Percentiles rank a stretch among this genome's conserved stretches.
Conservation (phyloP, 768 basidiomycete species). For the Megacollybia marginata region DNA sequence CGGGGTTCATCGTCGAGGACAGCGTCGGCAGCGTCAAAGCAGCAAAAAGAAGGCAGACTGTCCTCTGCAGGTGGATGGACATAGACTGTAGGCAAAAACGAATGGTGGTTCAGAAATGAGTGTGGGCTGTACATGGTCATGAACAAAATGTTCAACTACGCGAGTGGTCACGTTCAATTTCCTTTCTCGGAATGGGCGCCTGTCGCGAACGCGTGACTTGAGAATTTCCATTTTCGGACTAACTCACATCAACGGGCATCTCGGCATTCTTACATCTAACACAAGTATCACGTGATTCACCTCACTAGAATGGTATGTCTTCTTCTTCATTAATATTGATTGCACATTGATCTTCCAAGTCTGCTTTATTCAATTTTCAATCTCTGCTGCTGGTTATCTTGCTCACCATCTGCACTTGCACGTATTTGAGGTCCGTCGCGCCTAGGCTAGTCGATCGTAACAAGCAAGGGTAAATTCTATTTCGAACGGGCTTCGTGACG, state of each 20-base stretch:
- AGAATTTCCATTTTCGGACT: no score
- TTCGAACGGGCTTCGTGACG: constrained; percentile 1
- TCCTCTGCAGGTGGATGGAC: constrained; percentile 57
- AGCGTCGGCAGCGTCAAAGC: constrained; percentile 40
- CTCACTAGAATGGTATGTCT: no score
- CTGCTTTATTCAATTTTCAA: constrained; percentile 97
- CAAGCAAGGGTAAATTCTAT: constrained; percentile 68
- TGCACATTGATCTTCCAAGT: no score
- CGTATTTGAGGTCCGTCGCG: constrained; percentile 86
- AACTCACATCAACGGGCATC: no score
- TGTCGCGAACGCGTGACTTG: no score
- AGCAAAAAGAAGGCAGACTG: constrained; percentile 45
- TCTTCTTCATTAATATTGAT: no score
- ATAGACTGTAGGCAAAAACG: constrained; percentile 31
- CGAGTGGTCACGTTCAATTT: no score
- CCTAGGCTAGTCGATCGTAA: constrained; percentile 90
- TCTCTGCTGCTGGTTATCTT: constrained; percentile 91
- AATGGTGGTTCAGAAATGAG: neutral
- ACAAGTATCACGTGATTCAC: no score
- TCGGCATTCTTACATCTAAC: no score
- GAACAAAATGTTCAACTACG: no score
- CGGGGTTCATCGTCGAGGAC: constrained; percentile 10
- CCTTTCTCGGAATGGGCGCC: no score
- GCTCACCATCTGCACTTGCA: constrained; percentile 93
- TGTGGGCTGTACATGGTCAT: neutral